Conservation (phyloP, 2,329 filamentous ascomycete species). For the Taxawa tesnikishii region DNA sequence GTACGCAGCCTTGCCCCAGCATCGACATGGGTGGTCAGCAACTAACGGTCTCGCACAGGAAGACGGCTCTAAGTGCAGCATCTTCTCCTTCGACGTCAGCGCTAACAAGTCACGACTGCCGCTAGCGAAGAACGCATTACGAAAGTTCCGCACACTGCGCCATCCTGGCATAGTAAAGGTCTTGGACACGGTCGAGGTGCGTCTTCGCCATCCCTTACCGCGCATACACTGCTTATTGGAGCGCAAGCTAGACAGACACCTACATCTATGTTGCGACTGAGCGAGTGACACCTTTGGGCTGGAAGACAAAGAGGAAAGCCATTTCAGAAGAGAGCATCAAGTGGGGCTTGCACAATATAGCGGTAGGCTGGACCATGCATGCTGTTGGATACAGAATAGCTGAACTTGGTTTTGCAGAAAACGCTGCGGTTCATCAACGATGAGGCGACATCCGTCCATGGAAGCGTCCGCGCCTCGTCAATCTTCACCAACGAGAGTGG, state of each 20-base stretch:
- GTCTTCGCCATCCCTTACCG: constrained; percentile 5
- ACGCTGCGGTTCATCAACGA: constrained; percentile 94
- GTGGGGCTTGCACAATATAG: constrained; percentile 84
- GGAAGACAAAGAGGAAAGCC: constrained; percentile 82
- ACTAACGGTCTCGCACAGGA: constrained; percentile 44
- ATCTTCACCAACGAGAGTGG: constrained; percentile 92
- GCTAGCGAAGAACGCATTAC: constrained; percentile 83
- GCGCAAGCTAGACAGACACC: constrained; percentile 60
- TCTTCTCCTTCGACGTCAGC: constrained; percentile 87
- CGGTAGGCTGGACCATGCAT: constrained; percentile 42
- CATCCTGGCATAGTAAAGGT: constrained; percentile 94
- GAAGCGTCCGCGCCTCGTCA: constrained; percentile 70
- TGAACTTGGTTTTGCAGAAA: constrained; percentile 49
- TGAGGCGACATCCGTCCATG: constrained; percentile 85
- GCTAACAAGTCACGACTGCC: constrained; percentile 71
- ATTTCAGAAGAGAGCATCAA: constrained; percentile 86
- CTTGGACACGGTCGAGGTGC: constrained; percentile 83
- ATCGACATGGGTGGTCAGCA: not conserved
- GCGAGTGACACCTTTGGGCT: constrained; percentile 71
- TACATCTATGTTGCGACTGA: constrained; percentile 97
- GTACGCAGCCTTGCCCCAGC: constrained; percentile 35
- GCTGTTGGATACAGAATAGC: not conserved
- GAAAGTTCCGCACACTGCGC: constrained; percentile 82
- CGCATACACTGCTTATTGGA: constrained; percentile 17
- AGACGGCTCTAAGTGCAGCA: constrained; percentile 86